These are phyloP conservation scores for button mushroom (Agaricus bisporus) DNA, from an alignment of 768 basidiomycete species.

Conservation along the genomic window DNA sequence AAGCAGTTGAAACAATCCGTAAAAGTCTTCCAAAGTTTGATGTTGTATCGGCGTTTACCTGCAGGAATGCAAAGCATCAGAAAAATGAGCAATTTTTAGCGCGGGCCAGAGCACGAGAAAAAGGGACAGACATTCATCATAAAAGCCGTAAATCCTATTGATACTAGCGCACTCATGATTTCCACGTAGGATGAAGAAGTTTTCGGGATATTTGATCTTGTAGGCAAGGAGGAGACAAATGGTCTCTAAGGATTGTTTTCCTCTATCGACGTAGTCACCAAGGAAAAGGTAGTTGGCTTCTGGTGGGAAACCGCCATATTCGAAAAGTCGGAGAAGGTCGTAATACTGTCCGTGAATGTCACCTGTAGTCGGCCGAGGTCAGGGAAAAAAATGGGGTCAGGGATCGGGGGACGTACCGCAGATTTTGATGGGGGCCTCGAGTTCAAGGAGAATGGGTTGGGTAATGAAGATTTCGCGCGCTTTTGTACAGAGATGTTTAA, in stretches of 20 bases:
- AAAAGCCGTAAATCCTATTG: constrained; percentile 99
- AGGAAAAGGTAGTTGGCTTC: constrained; percentile 99
- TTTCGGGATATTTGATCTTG: constrained; percentile 99
- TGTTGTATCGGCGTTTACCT: constrained; percentile 99
- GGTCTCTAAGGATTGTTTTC: constrained; percentile 99
- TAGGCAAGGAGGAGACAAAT: constrained; percentile 98
- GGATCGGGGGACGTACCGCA: constrained; percentile 63
- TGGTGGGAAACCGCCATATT: constrained; percentile 98
- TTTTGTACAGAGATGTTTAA: constrained; percentile 98
- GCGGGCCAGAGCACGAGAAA: not conserved
- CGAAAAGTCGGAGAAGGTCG: constrained; percentile 94
- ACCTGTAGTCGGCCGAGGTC: constrained; percentile 40
- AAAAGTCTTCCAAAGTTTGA: constrained; percentile 99
- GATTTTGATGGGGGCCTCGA: constrained; percentile 99
- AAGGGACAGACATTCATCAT: constrained; percentile 87
- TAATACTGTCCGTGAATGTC: constrained; percentile 99
- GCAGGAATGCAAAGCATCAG: constrained; percentile 8
- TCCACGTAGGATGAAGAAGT: constrained; percentile 98
- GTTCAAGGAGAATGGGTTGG: constrained; percentile 95
- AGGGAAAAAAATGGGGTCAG: not conserved
- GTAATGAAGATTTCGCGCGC: constrained; percentile 99
- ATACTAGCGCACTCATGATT: constrained; percentile 99
- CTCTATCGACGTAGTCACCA: constrained; percentile 98
- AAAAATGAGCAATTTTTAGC: not conserved
- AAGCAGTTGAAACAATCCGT: constrained; percentile 99